phyloP scores from a whole-genome alignment of 345 rosid genomes.

The Clarkia xantiana region DNA sequence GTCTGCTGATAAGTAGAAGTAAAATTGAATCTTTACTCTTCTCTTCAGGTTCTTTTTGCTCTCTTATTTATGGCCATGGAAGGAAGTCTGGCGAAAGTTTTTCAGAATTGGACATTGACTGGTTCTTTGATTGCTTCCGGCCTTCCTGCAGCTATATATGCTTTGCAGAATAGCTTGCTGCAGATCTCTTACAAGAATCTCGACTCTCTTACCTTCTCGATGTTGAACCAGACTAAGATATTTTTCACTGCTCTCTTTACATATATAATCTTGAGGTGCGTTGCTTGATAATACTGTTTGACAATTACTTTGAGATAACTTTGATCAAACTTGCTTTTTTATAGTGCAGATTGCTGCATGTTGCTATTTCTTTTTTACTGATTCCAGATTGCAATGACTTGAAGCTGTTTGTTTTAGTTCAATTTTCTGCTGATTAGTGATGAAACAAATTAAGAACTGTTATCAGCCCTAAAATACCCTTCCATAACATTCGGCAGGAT shows the following conservation, averaged over 20 bases:
- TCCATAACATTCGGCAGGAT: too few relatives aligned
- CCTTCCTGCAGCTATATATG: conserved; percentile 92
- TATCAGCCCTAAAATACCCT: too few relatives aligned
- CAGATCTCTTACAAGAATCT: conserved; percentile 95
- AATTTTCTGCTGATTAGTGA: too few relatives aligned
- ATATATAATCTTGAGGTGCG: conserved; percentile 63
- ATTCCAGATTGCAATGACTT: too few relatives aligned
- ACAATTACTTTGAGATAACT: background rate
- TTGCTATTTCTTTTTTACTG: too few relatives aligned
- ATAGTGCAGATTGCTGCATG: too few relatives aligned
- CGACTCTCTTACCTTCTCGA: conserved; percentile 87
- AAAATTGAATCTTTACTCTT: conserved; percentile 7
- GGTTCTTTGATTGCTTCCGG: conserved; percentile 93
- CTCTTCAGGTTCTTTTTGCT: conserved; percentile 56
- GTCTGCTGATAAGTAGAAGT: background rate
- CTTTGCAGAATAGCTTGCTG: conserved; percentile 93
- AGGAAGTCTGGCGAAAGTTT: conserved; percentile 53
- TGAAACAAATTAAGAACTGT: too few relatives aligned
- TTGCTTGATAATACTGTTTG: background rate
- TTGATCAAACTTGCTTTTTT: too few relatives aligned
- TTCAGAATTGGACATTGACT: conserved; percentile 66
- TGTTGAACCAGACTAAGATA: conserved; percentile 92
- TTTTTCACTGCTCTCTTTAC: conserved; percentile 87
- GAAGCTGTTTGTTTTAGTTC: too few relatives aligned
- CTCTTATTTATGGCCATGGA: conserved; percentile 69